Percentiles rank a stretch among this genome's conserved stretches.
phyloP scores from a whole-genome alignment of 495 filamentous ascomycete species.

The Tuber aestivum region DNA sequence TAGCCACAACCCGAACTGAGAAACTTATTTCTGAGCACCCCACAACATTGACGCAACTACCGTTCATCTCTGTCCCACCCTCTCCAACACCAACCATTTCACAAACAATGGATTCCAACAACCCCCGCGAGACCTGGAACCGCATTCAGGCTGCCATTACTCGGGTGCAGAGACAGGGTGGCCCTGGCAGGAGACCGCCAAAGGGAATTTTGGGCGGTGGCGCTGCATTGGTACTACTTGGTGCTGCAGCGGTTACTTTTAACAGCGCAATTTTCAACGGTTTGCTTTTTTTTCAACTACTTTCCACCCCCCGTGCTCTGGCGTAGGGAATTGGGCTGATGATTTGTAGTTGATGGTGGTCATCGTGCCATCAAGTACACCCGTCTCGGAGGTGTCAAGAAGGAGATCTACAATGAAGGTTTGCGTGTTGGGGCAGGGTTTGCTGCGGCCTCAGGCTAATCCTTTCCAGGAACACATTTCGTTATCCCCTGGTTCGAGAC shows the following conservation, averaged over 20 bases:
- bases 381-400: constrained; percentile 84
- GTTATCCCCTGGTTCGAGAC: constrained; percentile 95
- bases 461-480: constrained; percentile 72
- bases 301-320: not conserved
- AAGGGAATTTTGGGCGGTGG: constrained; percentile 50
- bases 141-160: constrained; percentile 57
- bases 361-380: constrained; percentile 99
- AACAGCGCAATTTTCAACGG: constrained; percentile 95
- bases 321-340: constrained; percentile 15
- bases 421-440: not conserved
- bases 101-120: constrained; percentile 40
- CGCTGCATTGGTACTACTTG: constrained; percentile 56
- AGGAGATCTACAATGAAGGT: constrained; percentile 94
- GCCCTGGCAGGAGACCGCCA: constrained; percentile 45
- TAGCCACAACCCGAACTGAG: not conserved
- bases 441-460: constrained; percentile 7
- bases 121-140: constrained; percentile 61
- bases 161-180: constrained; percentile 50
- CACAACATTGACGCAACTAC: not conserved
- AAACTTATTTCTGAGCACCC: not conserved
- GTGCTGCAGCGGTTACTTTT: constrained; percentile 57
- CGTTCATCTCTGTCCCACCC: not conserved
- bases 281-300: constrained; percentile 35
- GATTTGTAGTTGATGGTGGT: constrained; percentile 77
- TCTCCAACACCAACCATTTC: not conserved